A percentile compares a stretch with the other conserved stretches of the same genome.
Conservation (phyloP, 1,139 yeast species). For the Sugiyamaella japonica region DNA sequence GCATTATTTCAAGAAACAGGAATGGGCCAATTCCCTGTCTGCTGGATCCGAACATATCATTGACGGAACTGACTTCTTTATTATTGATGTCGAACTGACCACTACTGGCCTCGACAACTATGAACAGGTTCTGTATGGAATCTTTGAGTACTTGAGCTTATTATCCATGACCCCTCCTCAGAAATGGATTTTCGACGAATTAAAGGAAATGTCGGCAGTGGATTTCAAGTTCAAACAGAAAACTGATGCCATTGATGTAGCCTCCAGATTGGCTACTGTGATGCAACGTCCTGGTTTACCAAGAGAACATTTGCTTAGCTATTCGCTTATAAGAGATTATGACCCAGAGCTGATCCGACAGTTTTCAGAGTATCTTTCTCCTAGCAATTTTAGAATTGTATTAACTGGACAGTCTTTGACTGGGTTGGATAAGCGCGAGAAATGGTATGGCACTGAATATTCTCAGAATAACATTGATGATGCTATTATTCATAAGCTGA, state of each 20-base stretch:
- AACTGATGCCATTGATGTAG: constrained; percentile 59
- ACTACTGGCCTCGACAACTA: constrained; percentile 65
- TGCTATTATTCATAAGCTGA: constrained; percentile 44
- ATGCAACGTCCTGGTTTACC: constrained; percentile 61
- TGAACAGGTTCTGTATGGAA: constrained; percentile 55
- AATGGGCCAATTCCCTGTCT: constrained; percentile 79
- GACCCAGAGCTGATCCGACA: constrained; percentile 54
- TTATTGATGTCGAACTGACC: constrained; percentile 73
- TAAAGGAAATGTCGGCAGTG: constrained; percentile 49
- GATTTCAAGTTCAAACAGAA: constrained; percentile 70
- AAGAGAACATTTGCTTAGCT: constrained; percentile 58
- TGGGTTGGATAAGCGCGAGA: constrained; percentile 52
- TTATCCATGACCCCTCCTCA: constrained; percentile 58
- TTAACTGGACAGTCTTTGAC: constrained; percentile 46
- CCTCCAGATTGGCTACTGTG: constrained; percentile 50
- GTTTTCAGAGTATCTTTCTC: constrained; percentile 53
- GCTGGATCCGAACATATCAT: constrained; percentile 74
- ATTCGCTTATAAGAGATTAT: constrained; percentile 59
- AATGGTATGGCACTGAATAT: constrained; percentile 92
- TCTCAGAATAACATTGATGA: constrained; percentile 49
- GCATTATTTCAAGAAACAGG: constrained; percentile 62
- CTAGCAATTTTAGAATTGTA: constrained; percentile 61
- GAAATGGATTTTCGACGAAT: constrained; percentile 53
- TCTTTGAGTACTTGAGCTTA: constrained; percentile 73
- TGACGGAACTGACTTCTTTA: constrained; percentile 65